These are phyloP conservation scores for Penstemon davidsonii DNA, from an alignment of 257 asterid genomes.

Conservation along the genomic window DNA sequence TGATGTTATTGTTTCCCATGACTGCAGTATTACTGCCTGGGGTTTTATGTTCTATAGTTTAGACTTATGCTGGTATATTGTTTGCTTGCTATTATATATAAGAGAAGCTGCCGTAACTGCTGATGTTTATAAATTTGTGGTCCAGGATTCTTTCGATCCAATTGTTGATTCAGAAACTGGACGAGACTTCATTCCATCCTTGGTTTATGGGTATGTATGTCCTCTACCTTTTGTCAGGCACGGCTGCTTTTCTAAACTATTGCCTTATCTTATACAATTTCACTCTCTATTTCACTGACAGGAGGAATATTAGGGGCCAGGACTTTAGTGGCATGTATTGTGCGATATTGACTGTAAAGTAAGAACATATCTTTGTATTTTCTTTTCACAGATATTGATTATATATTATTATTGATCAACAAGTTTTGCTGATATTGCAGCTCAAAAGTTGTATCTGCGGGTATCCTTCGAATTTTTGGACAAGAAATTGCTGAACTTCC, in stretches of 20 bases:
- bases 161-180: constrained; percentile 94
- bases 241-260: constrained; percentile 16
- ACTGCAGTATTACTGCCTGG: neutral
- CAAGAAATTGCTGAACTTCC: constrained; percentile 94
- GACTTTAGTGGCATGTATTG: constrained; percentile 97
- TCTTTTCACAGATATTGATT: constrained; percentile 14
- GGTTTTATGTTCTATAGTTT: neutral
- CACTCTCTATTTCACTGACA: constrained; percentile 32
- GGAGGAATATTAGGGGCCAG: constrained; percentile 96
- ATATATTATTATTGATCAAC: constrained; percentile 25
- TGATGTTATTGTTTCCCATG: constrained; percentile 4
- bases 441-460: constrained; percentile 92
- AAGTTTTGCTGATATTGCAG: constrained; percentile 49
- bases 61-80: neutral
- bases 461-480: constrained; percentile 86
- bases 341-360: constrained; percentile 89
- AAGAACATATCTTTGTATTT: constrained; percentile 24
- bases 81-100: neutral
- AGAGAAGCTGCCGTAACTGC: constrained; percentile 15
- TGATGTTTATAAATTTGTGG: constrained; percentile 31
- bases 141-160: constrained; percentile 92
- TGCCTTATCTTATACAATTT: too few relatives aligned
- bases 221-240: constrained; percentile 16
- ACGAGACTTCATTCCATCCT: constrained; percentile 93
- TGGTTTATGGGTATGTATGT: constrained; percentile 85